Conservation (phyloP, 139 green algal species). For the Chlorella sp. region DNA sequence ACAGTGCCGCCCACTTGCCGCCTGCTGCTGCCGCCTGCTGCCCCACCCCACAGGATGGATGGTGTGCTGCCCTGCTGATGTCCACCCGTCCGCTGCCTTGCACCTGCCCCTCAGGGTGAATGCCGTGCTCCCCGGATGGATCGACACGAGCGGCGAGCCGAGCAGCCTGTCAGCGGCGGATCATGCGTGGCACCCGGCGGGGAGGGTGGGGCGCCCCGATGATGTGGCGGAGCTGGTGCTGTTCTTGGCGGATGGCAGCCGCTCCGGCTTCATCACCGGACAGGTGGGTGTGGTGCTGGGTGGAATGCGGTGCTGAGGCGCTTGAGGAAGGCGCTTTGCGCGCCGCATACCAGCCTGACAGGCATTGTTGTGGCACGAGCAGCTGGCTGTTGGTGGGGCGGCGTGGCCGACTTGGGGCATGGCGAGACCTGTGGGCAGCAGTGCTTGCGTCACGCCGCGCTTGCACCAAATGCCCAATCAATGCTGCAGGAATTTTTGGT, state of each 20-base stretch:
- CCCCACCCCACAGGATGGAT: no score
- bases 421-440: background rate
- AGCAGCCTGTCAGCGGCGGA: constrained; percentile 38
- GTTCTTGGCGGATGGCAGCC: constrained; percentile 53
- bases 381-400: background rate
- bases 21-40: no score
- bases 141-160: constrained; percentile 49
- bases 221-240: constrained; percentile 57
- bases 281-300: background rate
- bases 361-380: background rate
- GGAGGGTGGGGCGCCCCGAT: constrained; percentile 45
- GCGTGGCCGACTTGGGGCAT: no score
- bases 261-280: constrained; percentile 61
- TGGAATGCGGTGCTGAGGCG: no score
- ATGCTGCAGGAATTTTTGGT: constrained; percentile 50
- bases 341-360: no score
- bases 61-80: background rate
- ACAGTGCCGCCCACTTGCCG: no score
- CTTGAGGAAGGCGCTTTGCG: background rate
- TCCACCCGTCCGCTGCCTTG: background rate
- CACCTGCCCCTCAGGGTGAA: constrained; percentile 31
- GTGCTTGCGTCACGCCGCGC: background rate
- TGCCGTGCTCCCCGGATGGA: constrained; percentile 62
- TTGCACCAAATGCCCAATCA: background rate
- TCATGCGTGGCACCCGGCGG: constrained; percentile 60